Conservation (phyloP, 495 filamentous ascomycete genomes). For the Hypomontagnella submonticulosa region DNA sequence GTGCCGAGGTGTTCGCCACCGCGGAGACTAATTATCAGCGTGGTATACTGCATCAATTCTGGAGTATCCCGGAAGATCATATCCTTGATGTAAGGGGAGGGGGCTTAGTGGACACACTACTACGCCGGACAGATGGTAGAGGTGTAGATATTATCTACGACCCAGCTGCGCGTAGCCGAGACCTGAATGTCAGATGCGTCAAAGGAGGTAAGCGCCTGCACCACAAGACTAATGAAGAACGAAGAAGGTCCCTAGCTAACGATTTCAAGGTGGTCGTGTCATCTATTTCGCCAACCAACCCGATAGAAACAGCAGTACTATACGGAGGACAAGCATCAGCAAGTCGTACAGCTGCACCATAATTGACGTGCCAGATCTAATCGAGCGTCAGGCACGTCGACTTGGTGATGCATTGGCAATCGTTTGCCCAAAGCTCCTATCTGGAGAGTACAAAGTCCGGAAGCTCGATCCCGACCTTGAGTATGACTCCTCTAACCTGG, state of each 20-base stretch:
- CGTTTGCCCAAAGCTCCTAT: conserved; percentile 8
- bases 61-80: conserved; percentile 52
- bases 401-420: conserved; percentile 24
- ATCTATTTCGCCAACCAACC: conserved; percentile 33
- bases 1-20: conserved; percentile 60
- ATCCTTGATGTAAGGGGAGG: conserved; percentile 54
- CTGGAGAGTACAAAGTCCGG: conserved; percentile 5
- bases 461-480: not conserved
- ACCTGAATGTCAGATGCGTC: conserved; percentile 29
- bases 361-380: conserved; percentile 18
- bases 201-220: conserved; percentile 25
- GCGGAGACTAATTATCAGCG: conserved; percentile 54
- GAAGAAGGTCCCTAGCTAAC: conserved; percentile 13
- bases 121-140: conserved; percentile 51
- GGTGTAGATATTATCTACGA: conserved; percentile 70
- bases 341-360: conserved; percentile 31
- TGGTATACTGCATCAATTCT: conserved; percentile 51
- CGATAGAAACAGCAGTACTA: not conserved
- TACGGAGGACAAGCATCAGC: not conserved
- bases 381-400: conserved; percentile 11
- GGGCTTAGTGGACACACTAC: conserved; percentile 51
- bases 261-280: conserved; percentile 32
- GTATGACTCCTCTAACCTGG: conserved; percentile 28
- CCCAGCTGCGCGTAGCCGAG: conserved; percentile 42
- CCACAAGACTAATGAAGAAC: not conserved